A percentile compares a stretch with the other conserved stretches of the same genome.
These are phyloP conservation scores for Lipomyces mesembrius DNA, from an alignment of 805 yeast species.

Conservation along the genomic window DNA sequence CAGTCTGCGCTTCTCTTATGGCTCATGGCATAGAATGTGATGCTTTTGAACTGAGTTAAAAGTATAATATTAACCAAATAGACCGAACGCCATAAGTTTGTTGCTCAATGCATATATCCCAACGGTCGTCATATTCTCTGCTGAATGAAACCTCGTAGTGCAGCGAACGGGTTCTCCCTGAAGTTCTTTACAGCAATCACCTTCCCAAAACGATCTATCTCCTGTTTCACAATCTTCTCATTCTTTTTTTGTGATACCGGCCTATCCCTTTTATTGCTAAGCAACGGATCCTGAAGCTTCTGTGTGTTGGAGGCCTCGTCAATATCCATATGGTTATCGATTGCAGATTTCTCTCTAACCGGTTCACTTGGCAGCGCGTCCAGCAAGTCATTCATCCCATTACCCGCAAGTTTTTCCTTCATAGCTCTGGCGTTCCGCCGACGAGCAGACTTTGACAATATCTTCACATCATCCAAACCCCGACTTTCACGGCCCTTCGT, in stretches of 20 bases:
- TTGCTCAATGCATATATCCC: not conserved
- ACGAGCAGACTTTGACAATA: constrained; percentile 29
- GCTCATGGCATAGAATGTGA: not conserved
- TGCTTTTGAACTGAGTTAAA: not conserved
- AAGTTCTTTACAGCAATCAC: constrained; percentile 61
- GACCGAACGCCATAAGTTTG: not conserved
- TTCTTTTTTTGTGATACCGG: constrained; percentile 30
- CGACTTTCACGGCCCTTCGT: not conserved
- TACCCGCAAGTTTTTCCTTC: constrained; percentile 31
- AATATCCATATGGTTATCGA: constrained; percentile 13
- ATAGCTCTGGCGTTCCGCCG: constrained; percentile 15
- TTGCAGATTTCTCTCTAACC: not conserved
- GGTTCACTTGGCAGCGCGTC: constrained; percentile 24
- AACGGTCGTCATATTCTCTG: constrained; percentile 35
- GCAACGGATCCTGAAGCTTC: constrained; percentile 2
- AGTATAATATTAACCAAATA: not conserved
- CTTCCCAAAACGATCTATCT: constrained; percentile 60
- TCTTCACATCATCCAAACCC: not conserved
- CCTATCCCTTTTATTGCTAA: constrained; percentile 9
- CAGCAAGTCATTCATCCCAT: constrained; percentile 21
- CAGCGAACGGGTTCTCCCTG: constrained; percentile 64
- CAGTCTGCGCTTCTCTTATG: not conserved
- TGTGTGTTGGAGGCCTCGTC: constrained; percentile 5
- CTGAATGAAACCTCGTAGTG: constrained; percentile 64
- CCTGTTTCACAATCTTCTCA: constrained; percentile 59